Base-by-base conservation (phyloP, 805 yeast genomes). In the Wickerhamiella azymoides region DNA sequence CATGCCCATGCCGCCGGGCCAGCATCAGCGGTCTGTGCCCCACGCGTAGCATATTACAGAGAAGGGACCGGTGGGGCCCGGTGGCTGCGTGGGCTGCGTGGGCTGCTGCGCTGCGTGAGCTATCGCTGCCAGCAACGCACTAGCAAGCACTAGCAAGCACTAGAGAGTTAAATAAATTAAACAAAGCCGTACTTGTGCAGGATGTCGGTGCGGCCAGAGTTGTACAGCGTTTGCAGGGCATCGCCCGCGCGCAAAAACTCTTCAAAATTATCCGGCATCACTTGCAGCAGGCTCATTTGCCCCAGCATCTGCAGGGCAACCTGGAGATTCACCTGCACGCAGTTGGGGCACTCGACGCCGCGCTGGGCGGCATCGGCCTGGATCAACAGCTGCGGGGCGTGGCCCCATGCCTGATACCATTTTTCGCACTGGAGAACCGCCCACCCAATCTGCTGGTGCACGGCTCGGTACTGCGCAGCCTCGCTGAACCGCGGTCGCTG, bases 401-500 rank as follows among this genome's bases (percentile, higher is more conserved):
- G 36, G 38, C 36, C 39, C 14, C 33, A 33, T 5, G 44, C 10
- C 28, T 33, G 37, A 11, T 32, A 16, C 44, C 44, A 41, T 16
- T 25, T 14, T 14, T 41, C 44, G n/a, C 44, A 41, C 5, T 24
- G 17, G 10, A 33, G 10, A 11, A 41, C 39, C 2, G 38, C 37
- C 21, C 25, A 27, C 13, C 44, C 38, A 3, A 41, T 17, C 17
- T 41, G 44, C n/a, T 36, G 21, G 36, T 41, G 35, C 32, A 41
- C 33, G 10, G 16, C 17, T n/a, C 44, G 44, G 21, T 18, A 39
- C 26, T 21, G 30, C 11, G 26, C 39, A 5, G 40, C 47, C 10
- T 26, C 43, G 14, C 32, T n/a, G 26, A 33, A 25, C 13, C 43
- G 43, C 10, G 47, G 47, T 11, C 47, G 47, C 24, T 41, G 16